Evolutionary conservation across 2,329 filamentous ascomycete species (phyloP).

Genomic region (Fusarium buharicum): DNA sequence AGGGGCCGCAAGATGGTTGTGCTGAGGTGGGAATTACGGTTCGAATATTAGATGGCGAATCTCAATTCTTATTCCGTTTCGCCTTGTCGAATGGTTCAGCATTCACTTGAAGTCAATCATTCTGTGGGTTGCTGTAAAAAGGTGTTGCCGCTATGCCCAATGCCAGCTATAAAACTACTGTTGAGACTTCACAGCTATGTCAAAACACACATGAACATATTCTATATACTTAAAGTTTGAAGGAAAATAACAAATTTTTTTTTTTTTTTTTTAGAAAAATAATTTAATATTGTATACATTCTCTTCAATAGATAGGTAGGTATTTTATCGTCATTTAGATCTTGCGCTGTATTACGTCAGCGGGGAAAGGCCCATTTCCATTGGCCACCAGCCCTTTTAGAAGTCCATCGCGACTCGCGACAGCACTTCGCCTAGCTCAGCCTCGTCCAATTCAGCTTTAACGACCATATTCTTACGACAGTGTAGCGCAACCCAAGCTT

Average conservation of each 20-base stretch:
- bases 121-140: not conserved
- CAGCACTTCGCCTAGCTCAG: constrained; percentile 38
- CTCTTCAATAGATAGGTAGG: too few species aligned
- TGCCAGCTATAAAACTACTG: too few species aligned
- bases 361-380: constrained; percentile 20
- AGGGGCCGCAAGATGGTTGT: constrained; percentile 17
- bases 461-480: constrained; percentile 10
- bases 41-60: constrained; percentile 39
- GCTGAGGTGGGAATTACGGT: constrained; percentile 10
- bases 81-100: not conserved
- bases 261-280: not conserved
- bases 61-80: constrained; percentile 34
- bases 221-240: not conserved
- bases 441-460: constrained; percentile 33
- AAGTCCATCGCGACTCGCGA: constrained; percentile 38
- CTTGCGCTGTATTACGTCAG: constrained; percentile 40
- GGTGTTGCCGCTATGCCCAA: too few species aligned
- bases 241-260: too few species aligned
- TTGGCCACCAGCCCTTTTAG: constrained; percentile 35
- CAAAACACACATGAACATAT: not conserved
- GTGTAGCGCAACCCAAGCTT: constrained; percentile 12
- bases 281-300: too few species aligned
- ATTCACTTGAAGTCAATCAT: not conserved
- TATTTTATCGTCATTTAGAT: too few species aligned
- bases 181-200: not conserved